Evolutionary conservation across 306 rosid species (phyloP), one percentile per base, ranked within the genome.

Genomic region (Arachis hypogaea): DNA sequence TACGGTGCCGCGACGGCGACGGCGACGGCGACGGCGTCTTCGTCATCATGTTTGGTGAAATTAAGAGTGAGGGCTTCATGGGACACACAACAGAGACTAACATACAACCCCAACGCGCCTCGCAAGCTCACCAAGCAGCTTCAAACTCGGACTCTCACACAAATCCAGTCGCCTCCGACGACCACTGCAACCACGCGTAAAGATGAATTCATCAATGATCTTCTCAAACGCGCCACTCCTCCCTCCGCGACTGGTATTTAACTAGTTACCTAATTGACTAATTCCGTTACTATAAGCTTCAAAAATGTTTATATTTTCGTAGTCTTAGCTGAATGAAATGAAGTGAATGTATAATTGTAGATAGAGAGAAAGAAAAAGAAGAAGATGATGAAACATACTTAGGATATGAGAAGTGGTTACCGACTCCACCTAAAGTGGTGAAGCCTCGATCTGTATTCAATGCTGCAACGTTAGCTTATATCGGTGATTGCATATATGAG

Each of bases 401-500:
- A 85, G 98, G 97, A 42, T 90, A 74, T 18, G 98, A 94, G 18
- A 84, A 51, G 57, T 94, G 98, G 98, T 72, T 88, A 33, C 98
- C 98, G 47, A 83, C 76, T 81, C 88, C 97, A 44, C 92, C 98
- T 1, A 89, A 84, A 84, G 93, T 91, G 9, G 84, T 78, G 65
- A 94, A 91, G 85, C 97, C 98, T 74, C 88, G 91, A 5, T 91
- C 96, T 0, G 78, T 87, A 7, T 82, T 87, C 61, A 91, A 91
- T 63, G 96, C 98, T 58, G 87, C 94, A 2, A 75, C 97, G 45
- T 80, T 94, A 51, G 98, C 98, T 8, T 92, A 92, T 72, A 68
- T 90, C 22, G 98, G 98, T 11, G 98, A 90, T 61, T 87, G 93
- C 83, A 86, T 91, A 68, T 94, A 88, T 56, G 98, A 94, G 96